Percentiles rank a stretch among this genome's conserved stretches.
These are phyloP conservation scores for Tetrapyrgos nigripes DNA, from an alignment of 1,284 basidiomycete species.

Conservation along the genomic window DNA sequence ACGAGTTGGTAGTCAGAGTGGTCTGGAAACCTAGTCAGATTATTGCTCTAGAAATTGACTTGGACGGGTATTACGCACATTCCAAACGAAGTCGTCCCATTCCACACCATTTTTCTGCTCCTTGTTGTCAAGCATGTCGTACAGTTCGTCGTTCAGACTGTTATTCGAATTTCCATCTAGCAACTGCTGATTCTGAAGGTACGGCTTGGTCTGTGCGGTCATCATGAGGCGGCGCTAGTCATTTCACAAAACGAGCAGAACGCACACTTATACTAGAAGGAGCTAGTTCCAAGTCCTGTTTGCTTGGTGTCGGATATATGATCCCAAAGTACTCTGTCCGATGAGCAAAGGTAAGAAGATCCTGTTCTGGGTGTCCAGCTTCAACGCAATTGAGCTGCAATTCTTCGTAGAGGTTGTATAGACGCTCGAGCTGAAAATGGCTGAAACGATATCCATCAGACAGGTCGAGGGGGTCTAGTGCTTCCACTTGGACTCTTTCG, in stretches of 20 bases:
- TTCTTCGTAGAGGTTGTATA: conserved; percentile 41
- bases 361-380: conserved; percentile 37
- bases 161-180: too few relatives aligned
- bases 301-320: too few relatives aligned
- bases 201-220: too few relatives aligned
- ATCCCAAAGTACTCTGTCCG: conserved; percentile 44
- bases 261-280: too few relatives aligned
- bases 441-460: not conserved
- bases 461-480: not conserved
- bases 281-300: too few relatives aligned
- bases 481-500: not conserved
- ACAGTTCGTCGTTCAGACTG: too few relatives aligned
- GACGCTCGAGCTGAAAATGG: not conserved
- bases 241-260: too few relatives aligned
- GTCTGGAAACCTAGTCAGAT: too few relatives aligned
- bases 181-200: too few relatives aligned
- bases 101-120: not conserved
- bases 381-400: conserved; percentile 48
- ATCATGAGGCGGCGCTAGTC: too few relatives aligned
- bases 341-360: conserved; percentile 47
- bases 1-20: too few relatives aligned
- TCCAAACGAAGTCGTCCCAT: not conserved
- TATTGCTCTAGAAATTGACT: too few relatives aligned
- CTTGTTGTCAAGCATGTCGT: conserved; percentile 9
- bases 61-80: not conserved